phyloP scores from a whole-genome alignment of 352 stramenopile species.

The Pythium graminicola region DNA sequence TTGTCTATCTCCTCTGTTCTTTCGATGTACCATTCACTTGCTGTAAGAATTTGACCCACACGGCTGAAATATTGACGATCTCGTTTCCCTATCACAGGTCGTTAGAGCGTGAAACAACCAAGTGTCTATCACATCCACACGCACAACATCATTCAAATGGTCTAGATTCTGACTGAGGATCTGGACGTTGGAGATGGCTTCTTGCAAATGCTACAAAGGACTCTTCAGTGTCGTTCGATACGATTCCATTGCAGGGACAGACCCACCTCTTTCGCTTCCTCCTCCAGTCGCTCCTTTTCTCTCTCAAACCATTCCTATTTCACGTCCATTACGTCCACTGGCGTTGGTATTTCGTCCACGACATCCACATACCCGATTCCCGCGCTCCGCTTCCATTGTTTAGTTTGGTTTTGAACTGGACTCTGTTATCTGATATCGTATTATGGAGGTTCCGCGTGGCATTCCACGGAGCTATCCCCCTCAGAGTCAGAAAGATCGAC shows the following conservation, averaged over 20 bases:
- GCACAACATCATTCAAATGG: conserved; percentile 73
- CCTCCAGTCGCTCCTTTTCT: conserved; percentile 62
- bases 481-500: conserved; percentile 12
- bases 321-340: neutral
- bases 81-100: conserved; percentile 54
- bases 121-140: neutral
- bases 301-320: conserved; percentile 54
- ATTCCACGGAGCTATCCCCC: neutral
- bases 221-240: no score
- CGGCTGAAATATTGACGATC: conserved; percentile 60
- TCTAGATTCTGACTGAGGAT: conserved; percentile 79
- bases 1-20: conserved; percentile 35
- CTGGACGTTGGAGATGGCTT: conserved; percentile 74
- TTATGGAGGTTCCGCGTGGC: conserved; percentile 14
- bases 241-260: no score
- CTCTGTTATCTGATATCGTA: conserved; percentile 3
- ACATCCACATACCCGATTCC: conserved; percentile 8
- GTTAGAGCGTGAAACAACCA: no score
- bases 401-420: neutral
- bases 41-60: conserved; percentile 66
- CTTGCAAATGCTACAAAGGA: conserved; percentile 76
- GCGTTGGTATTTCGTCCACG: neutral
- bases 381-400: conserved; percentile 16
- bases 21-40: conserved; percentile 34
- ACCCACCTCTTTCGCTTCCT: conserved; percentile 62